Evolutionary conservation across 2,329 filamentous ascomycete species (phyloP), one percentile per base, ranked within the genome.

Genomic region (Claviceps maximensis): DNA sequence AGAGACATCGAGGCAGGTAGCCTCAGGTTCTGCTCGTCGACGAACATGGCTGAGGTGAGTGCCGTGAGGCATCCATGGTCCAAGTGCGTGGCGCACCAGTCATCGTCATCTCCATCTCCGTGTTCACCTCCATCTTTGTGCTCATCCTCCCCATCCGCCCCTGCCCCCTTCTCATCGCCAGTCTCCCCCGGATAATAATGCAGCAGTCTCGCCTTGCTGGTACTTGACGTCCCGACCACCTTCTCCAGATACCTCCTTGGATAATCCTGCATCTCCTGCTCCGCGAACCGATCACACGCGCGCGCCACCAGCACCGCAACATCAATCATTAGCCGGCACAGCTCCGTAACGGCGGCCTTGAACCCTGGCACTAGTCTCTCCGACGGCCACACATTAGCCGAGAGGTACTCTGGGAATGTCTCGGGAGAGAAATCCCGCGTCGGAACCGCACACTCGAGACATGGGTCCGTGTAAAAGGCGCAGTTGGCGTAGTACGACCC

Each of bases 11-110:
- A 8, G 40, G 40, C 62, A 1, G 55, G 59, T 29, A 56, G 6
- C n/a, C n/a, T n/a, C n/a, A n/a, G n/a, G n/a, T 53, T 50, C 50
- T 66, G 66, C 70, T 97, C 91, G 63, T 97, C 89, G 57, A 97
- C 78, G 67, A 95, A 97, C 89, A 97, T 95, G 59, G 91, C 90
- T 2, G 86, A 91, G 0, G 93, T 98, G 36, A 98, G 76, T 15
- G 90, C 91, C 0, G 93, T 98, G 33, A 98, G 76, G 65, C 91
- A 97, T 45, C 93, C 89, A 62, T 96, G 89, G 67, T 97, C 91
- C 53, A 93, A 74, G 66, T 93, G 87, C 1, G 86, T 89, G 3
- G 89, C 87, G 67, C 91, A 98, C 93, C 93, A 98, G 70, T 94
- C 87, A 67, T 96, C 90, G 56, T 89, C 84, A 52, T 73, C 73